Conservation (phyloP, 139 green algal genomes). For the Dunaliella sp. region DNA sequence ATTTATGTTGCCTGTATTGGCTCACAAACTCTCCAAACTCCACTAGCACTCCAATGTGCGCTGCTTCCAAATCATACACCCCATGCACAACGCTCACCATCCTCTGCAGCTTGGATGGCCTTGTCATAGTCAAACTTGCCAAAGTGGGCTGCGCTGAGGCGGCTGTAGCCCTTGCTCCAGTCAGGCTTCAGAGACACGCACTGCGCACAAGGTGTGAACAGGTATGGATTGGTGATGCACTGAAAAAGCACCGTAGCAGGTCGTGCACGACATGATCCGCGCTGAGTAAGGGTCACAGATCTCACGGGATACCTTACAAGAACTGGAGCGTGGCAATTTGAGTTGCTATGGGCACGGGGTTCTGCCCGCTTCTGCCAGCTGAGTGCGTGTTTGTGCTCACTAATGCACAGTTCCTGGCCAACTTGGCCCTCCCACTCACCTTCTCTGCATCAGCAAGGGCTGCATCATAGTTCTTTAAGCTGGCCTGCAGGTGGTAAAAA, state of each 20-base stretch:
- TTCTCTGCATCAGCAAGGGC: slow-evolving; percentile 87
- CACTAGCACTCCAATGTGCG: background rate
- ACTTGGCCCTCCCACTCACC: slow-evolving; percentile 36
- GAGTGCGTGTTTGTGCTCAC: too few species aligned
- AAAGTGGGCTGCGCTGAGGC: slow-evolving; percentile 80
- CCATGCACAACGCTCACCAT: slow-evolving; percentile 43
- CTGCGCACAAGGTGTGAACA: slow-evolving; percentile 22
- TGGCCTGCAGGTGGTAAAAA: slow-evolving; percentile 57
- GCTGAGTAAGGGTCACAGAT: too few species aligned
- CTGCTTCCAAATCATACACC: background rate
- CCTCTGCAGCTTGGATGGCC: slow-evolving; percentile 76
- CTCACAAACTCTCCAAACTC: background rate
- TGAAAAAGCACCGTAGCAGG: too few species aligned
- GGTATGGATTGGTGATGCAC: background rate
- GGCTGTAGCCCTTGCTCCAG: slow-evolving; percentile 93
- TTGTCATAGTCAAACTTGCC: slow-evolving; percentile 71
- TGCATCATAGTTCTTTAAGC: slow-evolving; percentile 72
- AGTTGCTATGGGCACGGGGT: too few species aligned
- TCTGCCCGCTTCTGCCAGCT: too few species aligned
- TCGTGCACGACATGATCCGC: too few species aligned
- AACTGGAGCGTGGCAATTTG: too few species aligned
- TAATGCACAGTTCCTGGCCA: too few species aligned
- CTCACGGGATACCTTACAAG: too few species aligned
- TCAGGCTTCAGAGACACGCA: slow-evolving; percentile 85
- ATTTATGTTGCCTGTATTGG: background rate